phyloP scores from a whole-genome alignment of 1,139 yeast species.

The Pneumocystis oryctolagi region DNA sequence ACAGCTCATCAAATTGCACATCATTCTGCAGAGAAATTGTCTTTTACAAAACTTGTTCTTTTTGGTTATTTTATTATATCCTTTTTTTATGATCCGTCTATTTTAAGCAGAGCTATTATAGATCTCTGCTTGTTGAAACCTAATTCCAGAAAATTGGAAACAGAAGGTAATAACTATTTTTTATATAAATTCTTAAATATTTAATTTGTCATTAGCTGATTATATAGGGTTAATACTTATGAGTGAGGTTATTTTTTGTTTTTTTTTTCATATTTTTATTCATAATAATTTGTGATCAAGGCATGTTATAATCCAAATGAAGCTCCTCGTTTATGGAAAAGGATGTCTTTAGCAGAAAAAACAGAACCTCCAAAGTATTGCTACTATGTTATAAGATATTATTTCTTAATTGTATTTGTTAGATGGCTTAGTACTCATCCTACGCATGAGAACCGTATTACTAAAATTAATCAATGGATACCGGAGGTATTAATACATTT shows the following conservation, averaged over 20 bases:
- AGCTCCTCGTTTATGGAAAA: constrained; percentile 63
- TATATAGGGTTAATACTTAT: constrained; percentile 81
- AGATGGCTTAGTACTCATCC: constrained; percentile 76
- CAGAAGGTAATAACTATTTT: constrained; percentile 32
- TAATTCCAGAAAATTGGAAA: constrained; percentile 81
- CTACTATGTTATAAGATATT: neutral
- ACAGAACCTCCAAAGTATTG: constrained; percentile 28
- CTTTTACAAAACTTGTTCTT: constrained; percentile 9
- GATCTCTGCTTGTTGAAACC: constrained; percentile 58
- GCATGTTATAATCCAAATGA: constrained; percentile 72
- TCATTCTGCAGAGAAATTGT: constrained; percentile 68
- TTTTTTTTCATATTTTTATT: neutral
- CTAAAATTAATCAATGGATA: constrained; percentile 56
- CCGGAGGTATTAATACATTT: constrained; percentile 32
- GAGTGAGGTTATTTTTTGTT: constrained; percentile 31
- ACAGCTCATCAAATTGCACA: constrained; percentile 47
- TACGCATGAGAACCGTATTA: constrained; percentile 54
- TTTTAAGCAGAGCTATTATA: constrained; percentile 30
- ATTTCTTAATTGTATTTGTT: neutral
- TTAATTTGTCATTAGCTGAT: constrained; percentile 41
- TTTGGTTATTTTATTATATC: constrained; percentile 40
- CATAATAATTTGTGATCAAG: constrained; percentile 16
- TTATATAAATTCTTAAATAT: neutral
- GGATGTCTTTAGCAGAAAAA: constrained; percentile 44
- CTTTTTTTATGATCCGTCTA: constrained; percentile 9